These are phyloP conservation scores for Penicillium cosmopolitanum DNA, from an alignment of 495 filamentous ascomycete genomes.

Conservation along the genomic window DNA sequence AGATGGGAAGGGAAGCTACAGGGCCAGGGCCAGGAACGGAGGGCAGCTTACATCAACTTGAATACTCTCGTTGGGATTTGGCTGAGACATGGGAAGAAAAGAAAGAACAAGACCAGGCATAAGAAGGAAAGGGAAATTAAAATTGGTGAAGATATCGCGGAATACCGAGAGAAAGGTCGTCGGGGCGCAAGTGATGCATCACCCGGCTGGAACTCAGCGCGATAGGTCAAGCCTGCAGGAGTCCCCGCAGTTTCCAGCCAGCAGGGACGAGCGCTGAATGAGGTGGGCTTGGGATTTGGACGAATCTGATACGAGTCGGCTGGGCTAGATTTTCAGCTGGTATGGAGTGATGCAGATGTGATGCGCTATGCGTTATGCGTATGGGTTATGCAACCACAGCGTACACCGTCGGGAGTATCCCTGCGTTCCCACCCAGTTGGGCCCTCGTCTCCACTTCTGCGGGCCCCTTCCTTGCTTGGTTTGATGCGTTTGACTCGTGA, in stretches of 20 bases:
- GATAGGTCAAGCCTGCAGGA: not conserved
- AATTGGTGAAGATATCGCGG: slow-evolving; percentile 23
- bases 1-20: not conserved
- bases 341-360: no score
- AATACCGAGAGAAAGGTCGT: slow-evolving; percentile 8
- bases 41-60: slow-evolving; percentile 40
- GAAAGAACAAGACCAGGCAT: not conserved
- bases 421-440: not conserved
- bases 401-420: not conserved
- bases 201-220: not conserved
- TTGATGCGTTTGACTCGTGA: slow-evolving; percentile 4
- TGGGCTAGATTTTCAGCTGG: no score
- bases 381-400: no score
- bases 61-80: slow-evolving; percentile 40
- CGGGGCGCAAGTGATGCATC: slow-evolving; percentile 5
- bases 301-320: no score
- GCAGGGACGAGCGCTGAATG: not conserved
- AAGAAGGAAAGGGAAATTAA: slow-evolving; percentile 3
- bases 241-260: slow-evolving; percentile 1
- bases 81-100: slow-evolving; percentile 34
- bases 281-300: no score
- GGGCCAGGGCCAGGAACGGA: not conserved
- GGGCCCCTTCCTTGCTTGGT: not conserved
- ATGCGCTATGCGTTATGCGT: no score
- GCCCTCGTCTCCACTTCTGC: slow-evolving; percentile 3